These are phyloP conservation scores for Oxytropis ochrocephala DNA, from an alignment of 306 rosid genomes.

Conservation along the genomic window DNA sequence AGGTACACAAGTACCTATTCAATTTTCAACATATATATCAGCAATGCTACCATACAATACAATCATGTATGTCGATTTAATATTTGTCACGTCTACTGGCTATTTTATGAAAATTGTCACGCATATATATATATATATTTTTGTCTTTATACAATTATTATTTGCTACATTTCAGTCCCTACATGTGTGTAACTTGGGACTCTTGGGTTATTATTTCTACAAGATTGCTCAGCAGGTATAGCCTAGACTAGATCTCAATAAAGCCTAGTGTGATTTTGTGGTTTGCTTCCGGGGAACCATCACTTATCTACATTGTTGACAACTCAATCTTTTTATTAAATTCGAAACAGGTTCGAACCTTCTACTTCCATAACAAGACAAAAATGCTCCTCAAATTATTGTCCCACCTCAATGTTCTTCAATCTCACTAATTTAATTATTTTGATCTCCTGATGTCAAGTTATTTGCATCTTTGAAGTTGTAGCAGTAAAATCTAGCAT, in stretches of 20 bases:
- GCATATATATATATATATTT: too few relatives aligned
- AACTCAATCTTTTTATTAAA: neutral
- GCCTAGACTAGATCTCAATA: too few relatives aligned
- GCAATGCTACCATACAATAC: too few relatives aligned
- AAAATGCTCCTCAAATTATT: constrained; percentile 9
- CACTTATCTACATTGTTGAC: neutral
- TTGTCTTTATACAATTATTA: neutral
- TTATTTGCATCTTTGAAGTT: too few relatives aligned
- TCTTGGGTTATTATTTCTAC: neutral
- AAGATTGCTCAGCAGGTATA: neutral
- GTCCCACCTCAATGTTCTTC: neutral
- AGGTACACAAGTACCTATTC: neutral
- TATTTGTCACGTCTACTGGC: too few relatives aligned
- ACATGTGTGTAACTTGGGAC: neutral
- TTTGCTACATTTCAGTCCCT: neutral
- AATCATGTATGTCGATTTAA: too few relatives aligned
- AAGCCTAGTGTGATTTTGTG: constrained; percentile 4
- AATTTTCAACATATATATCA: too few relatives aligned
- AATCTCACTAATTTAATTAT: too few relatives aligned
- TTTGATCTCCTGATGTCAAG: too few relatives aligned
- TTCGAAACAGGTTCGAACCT: neutral
- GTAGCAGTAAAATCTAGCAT: neutral
- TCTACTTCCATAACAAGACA: neutral
- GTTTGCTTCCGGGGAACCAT: constrained; percentile 25
- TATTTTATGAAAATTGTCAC: too few relatives aligned